Conservation (phyloP, 1,139 yeast genomes). For the Petasospora fabianii region DNA sequence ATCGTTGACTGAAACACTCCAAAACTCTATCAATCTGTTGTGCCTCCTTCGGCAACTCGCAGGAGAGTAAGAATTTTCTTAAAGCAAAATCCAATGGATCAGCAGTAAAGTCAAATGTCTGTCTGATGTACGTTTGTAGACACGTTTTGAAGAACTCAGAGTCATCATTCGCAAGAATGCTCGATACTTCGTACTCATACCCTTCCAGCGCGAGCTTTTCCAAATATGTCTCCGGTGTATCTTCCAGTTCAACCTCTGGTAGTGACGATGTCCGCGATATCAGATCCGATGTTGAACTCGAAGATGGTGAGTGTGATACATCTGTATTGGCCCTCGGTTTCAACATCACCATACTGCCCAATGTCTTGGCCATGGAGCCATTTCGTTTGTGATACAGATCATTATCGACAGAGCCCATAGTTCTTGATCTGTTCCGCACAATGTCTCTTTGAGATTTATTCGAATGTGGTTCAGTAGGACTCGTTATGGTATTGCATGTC, state of each 20-base stretch:
- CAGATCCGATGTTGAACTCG: conserved; percentile 4
- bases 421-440: conserved; percentile 23
- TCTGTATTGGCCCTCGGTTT: conserved; percentile 22
- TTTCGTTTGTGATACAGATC: conserved; percentile 29
- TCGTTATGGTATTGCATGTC: conserved; percentile 2
- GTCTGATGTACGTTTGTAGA: conserved; percentile 35
- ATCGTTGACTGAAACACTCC: conserved; percentile 49
- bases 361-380: conserved; percentile 33
- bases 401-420: conserved; percentile 25
- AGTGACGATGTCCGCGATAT: conserved; percentile 21
- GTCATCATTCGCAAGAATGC: conserved; percentile 36
- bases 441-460: conserved; percentile 8
- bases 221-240: conserved; percentile 36
- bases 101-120: conserved; percentile 42
- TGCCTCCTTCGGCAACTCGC: conserved; percentile 60
- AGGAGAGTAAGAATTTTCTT: conserved; percentile 50
- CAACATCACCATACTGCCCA: conserved; percentile 33
- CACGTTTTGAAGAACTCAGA: conserved; percentile 35
- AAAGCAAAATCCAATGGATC: conserved; percentile 63
- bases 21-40: conserved; percentile 69
- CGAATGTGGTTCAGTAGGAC: background rate
- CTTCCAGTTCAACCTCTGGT: conserved; percentile 33
- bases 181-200: conserved; percentile 37
- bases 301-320: conserved; percentile 1
- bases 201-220: conserved; percentile 30